Conservation (phyloP, 2,329 filamentous ascomycete genomes). For the Ceratocystis colombiana region DNA sequence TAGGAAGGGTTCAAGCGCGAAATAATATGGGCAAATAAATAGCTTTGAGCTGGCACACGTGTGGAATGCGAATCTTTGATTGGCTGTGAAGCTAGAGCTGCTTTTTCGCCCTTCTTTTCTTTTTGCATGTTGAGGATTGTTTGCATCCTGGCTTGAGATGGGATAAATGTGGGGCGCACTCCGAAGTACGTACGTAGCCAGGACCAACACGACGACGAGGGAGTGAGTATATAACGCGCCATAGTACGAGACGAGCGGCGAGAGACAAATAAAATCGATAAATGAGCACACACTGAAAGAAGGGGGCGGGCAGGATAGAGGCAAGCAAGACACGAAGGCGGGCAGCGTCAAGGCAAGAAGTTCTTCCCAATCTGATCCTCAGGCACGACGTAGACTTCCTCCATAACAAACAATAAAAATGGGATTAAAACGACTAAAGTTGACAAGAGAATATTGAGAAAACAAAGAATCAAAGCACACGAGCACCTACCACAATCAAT, state of each 20-base stretch:
- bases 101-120: conserved; percentile 7
- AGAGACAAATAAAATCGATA: background rate
- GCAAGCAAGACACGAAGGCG: background rate
- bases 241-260: background rate
- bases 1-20: background rate
- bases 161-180: background rate
- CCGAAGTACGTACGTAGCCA: background rate
- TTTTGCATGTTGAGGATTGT: conserved; percentile 1
- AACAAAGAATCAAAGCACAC: conserved; percentile 18
- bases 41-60: conserved; percentile 9
- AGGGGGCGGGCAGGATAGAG: background rate
- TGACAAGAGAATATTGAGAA: conserved; percentile 3
- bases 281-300: background rate
- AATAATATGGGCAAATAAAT: conserved; percentile 13
- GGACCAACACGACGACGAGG: background rate
- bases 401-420: background rate
- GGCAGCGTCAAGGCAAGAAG: background rate
- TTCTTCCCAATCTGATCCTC: background rate
- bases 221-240: background rate
- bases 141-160: conserved; percentile 12
- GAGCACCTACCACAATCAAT: conserved; percentile 15
- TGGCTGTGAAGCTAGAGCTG: background rate
- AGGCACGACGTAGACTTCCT: background rate
- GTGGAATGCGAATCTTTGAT: conserved; percentile 6
- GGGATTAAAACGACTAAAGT: background rate